Percentiles rank a stretch among this genome's conserved stretches.
Evolutionary conservation across 768 basidiomycete species (phyloP).

Genomic region (Mycena chlorophos): DNA sequence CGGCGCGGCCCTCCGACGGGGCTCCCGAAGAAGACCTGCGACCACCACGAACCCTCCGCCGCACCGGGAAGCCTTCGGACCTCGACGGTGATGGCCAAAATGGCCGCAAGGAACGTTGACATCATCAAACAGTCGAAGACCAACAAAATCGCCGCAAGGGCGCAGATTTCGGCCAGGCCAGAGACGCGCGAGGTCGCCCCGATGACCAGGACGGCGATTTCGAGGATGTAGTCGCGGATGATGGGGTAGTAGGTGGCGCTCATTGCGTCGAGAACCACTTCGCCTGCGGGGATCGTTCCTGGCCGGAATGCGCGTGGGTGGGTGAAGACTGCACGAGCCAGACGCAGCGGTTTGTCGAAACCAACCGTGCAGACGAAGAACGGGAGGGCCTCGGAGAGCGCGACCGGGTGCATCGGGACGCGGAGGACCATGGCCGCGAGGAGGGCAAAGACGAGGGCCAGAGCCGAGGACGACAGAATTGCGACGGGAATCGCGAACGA

Average conservation of each 20-base stretch:
- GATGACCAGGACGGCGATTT: conserved; percentile 84
- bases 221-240: conserved; percentile 89
- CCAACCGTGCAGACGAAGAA: conserved; percentile 98
- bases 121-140: conserved; percentile 85
- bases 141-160: conserved; percentile 87
- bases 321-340: conserved; percentile 86
- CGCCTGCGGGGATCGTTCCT: conserved; percentile 57
- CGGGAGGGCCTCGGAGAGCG: conserved; percentile 91
- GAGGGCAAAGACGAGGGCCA: conserved; percentile 83
- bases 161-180: conserved; percentile 91
- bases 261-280: conserved; percentile 84
- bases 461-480: conserved; percentile 76
- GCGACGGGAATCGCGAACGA: conserved; percentile 60
- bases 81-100: conserved; percentile 96
- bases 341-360: conserved; percentile 94
- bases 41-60: conserved; percentile 26
- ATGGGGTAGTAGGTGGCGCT: conserved; percentile 78
- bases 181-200: conserved; percentile 87
- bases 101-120: conserved; percentile 85
- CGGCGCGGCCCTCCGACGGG: no score
- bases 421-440: conserved; percentile 70
- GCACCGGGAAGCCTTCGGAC: conserved; percentile 61
- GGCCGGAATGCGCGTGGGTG: conserved; percentile 24
- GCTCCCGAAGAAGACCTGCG: conserved; percentile 14
- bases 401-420: conserved; percentile 90